phyloP scores from a whole-genome alignment of 352 stramenopile species.

The Globisporangium okanoganense region DNA sequence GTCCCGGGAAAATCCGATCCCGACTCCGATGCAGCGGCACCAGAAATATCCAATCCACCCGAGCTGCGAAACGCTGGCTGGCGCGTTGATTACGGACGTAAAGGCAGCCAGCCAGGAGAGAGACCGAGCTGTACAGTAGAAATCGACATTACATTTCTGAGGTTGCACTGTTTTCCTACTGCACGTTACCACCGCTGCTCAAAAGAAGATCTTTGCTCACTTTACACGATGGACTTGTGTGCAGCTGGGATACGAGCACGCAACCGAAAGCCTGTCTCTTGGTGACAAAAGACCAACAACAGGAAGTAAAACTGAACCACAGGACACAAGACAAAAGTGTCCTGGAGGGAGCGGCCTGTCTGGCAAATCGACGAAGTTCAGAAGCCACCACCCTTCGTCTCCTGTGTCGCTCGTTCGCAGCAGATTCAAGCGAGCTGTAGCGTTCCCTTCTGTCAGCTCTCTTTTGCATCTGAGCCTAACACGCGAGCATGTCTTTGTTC shows the following conservation, averaged over 20 bases:
- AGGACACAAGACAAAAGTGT: neutral
- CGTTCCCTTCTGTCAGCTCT: neutral
- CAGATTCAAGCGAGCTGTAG: neutral
- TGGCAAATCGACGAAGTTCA: neutral
- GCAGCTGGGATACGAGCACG: neutral
- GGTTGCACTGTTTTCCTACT: no score
- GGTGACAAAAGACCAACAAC: neutral
- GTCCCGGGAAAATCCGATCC: constrained; percentile 5
- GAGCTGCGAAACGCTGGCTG: neutral
- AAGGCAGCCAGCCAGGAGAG: no score
- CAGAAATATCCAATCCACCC: neutral
- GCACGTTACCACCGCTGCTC: no score
- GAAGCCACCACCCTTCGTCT: neutral
- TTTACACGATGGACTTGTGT: neutral
- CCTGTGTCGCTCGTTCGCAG: neutral
- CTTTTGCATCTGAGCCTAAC: constrained; percentile 1
- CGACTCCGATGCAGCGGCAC: neutral
- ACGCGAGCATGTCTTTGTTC: neutral
- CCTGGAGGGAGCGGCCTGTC: neutral
- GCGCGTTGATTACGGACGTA: no score
- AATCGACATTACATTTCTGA: no score
- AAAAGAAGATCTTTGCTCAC: no score
- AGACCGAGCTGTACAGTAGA: no score
- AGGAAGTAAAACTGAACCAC: constrained; percentile 1
- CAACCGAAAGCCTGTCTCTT: constrained; percentile 6